Percentiles rank a stretch among this genome's conserved stretches.
phyloP scores from a whole-genome alignment of 2,329 filamentous ascomycete genomes.

The Plectosphaerella sp. region DNA sequence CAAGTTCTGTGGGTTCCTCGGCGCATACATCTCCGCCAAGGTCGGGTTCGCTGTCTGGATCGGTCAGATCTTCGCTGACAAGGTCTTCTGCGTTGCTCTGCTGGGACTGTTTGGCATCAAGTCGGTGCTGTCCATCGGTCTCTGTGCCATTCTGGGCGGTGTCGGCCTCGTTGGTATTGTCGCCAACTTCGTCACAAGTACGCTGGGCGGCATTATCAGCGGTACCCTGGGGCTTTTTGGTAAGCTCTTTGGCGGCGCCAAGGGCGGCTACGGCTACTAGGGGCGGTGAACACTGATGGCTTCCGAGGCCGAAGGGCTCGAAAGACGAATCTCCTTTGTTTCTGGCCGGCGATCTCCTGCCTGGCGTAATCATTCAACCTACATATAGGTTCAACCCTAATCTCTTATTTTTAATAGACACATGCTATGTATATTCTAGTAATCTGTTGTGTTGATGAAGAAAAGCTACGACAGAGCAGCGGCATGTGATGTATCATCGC shows the following conservation, averaged over 20 bases:
- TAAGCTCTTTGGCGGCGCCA: not conserved
- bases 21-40: not conserved
- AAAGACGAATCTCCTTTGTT: too few relatives aligned
- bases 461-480: too few relatives aligned
- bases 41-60: not conserved
- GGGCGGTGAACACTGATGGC: too few relatives aligned
- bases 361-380: too few relatives aligned
- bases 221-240: not conserved
- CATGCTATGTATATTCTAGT: too few relatives aligned
- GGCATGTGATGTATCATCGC: too few relatives aligned
- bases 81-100: not conserved
- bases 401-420: too few relatives aligned
- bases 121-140: not conserved
- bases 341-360: too few relatives aligned
- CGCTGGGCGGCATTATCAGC: not conserved
- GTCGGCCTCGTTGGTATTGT: not conserved
- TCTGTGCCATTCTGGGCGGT: not conserved
- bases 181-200: not conserved
- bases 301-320: too few relatives aligned
- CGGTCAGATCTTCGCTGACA: not conserved
- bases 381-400: too few relatives aligned
- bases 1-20: constrained; percentile 1
- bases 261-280: not conserved
- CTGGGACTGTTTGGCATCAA: constrained; percentile 1
- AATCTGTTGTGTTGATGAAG: too few relatives aligned